Conservation (phyloP, 2,329 filamentous ascomycete species). For the Stachybotrys echinatus region DNA sequence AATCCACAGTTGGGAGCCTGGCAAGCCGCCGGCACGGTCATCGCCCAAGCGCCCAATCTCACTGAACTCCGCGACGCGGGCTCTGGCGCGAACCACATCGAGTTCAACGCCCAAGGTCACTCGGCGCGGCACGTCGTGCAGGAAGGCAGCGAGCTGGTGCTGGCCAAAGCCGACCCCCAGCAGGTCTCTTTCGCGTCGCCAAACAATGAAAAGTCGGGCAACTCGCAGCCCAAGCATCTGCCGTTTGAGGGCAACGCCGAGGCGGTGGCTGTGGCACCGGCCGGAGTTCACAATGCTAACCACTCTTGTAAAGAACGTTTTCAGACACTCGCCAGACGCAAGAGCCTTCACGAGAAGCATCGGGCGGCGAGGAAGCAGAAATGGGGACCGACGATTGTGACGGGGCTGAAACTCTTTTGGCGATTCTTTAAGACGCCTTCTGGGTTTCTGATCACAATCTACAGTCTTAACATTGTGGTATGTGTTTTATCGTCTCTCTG, state of each 20-base stretch:
- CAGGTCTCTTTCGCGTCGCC: no score
- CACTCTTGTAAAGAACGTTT: no score
- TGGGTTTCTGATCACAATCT: constrained; percentile 21
- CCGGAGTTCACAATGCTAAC: no score
- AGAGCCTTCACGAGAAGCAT: no score
- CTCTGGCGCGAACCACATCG: constrained; percentile 18
- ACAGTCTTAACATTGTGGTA: constrained; percentile 22
- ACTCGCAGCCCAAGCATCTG: no score
- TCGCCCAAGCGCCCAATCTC: constrained; percentile 21
- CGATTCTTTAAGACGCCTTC: constrained; percentile 21
- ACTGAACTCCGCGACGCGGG: constrained; percentile 19
- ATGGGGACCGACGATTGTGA: no score
- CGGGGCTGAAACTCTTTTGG: no score
- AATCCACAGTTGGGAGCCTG: constrained; percentile 23
- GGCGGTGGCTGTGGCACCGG: constrained; percentile 13
- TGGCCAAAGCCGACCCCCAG: constrained; percentile 15
- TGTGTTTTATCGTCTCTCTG: background rate
- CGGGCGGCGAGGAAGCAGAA: no score
- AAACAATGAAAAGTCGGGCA: no score
- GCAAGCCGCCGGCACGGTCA: constrained; percentile 23
- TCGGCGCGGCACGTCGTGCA: constrained; percentile 17
- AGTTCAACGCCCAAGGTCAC: constrained; percentile 21
- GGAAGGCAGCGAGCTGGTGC: constrained; percentile 16
- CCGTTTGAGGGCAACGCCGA: constrained; percentile 9
- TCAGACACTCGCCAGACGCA: no score